Evolutionary conservation across 108 stramenopile species (phyloP).

Genomic region (Chaetoceros muelleri): DNA sequence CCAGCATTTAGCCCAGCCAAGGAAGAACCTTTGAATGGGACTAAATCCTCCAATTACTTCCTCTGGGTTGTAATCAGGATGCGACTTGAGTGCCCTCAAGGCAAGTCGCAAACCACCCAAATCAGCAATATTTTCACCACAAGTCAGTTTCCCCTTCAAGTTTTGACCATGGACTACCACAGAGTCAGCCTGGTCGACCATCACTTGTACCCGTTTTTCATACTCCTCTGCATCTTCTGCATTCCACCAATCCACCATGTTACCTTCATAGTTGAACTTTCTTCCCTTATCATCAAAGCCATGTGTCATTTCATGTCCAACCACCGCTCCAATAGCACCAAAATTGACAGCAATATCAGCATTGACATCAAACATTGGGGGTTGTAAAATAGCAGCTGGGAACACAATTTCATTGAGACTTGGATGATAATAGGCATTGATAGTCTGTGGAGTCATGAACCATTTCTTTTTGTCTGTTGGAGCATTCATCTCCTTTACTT

Average conservation of each 20-base stretch:
- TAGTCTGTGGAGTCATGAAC: conserved; percentile 83
- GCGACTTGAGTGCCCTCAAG: conserved; percentile 33
- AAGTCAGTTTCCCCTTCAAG: conserved; percentile 55
- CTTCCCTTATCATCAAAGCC: conserved; percentile 84
- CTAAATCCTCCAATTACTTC: conserved; percentile 50
- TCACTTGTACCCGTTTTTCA: conserved; percentile 54
- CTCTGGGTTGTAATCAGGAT: conserved; percentile 23
- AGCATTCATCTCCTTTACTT: conserved; percentile 69
- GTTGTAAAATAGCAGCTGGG: conserved; percentile 82
- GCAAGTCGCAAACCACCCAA: conserved; percentile 64
- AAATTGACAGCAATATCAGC: conserved; percentile 74
- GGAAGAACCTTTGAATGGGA: conserved; percentile 60
- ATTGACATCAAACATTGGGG: conserved; percentile 67
- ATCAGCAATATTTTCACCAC: conserved; percentile 74
- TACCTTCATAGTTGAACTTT: conserved; percentile 65
- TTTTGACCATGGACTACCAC: conserved; percentile 59
- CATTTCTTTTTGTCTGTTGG: conserved; percentile 69
- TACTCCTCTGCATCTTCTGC: conserved; percentile 52
- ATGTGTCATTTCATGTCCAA: conserved; percentile 85
- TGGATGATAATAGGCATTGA: conserved; percentile 69
- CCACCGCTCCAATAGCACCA: conserved; percentile 72
- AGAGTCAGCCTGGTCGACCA: conserved; percentile 63
- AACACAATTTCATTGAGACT: conserved; percentile 66
- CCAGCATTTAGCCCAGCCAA: conserved; percentile 68
- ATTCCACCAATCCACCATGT: conserved; percentile 83